Evolutionary conservation across 495 filamentous ascomycete genomes (phyloP).

Genomic region (Podospora appendiculata): DNA sequence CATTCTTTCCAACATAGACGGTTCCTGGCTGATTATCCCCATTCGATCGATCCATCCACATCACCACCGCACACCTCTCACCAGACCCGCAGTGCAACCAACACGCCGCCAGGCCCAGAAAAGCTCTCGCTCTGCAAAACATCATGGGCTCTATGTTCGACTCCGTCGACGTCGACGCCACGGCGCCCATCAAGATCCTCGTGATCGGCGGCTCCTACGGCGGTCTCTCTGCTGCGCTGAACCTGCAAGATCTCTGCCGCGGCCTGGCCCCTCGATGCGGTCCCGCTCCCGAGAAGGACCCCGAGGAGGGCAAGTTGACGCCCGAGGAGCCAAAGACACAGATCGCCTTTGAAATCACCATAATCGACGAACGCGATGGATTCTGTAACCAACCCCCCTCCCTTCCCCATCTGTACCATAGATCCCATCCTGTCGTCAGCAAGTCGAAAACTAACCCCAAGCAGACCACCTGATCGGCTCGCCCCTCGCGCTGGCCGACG

Average conservation of each 20-base stretch:
- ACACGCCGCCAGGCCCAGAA: too few relatives aligned
- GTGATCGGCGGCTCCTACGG: slow-evolving; percentile 60
- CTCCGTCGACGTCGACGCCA: neutral
- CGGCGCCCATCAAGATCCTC: slow-evolving; percentile 31
- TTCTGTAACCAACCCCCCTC: slow-evolving; percentile 42
- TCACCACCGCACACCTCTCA: too few relatives aligned
- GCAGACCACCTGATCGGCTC: slow-evolving; percentile 55
- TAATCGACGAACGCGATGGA: slow-evolving; percentile 65
- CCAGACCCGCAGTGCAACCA: too few relatives aligned
- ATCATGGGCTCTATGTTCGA: slow-evolving; percentile 12
- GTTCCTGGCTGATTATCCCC: too few relatives aligned
- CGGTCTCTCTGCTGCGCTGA: slow-evolving; percentile 52
- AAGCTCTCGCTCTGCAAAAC: too few relatives aligned
- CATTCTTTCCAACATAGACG: too few relatives aligned
- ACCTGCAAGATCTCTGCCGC: slow-evolving; percentile 51
- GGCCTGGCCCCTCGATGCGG: slow-evolving; percentile 24
- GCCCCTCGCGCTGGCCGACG: slow-evolving; percentile 53
- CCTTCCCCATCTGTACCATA: too few relatives aligned
- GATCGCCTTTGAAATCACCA: slow-evolving; percentile 52
- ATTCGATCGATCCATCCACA: too few relatives aligned
- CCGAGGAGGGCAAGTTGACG: slow-evolving; percentile 6
- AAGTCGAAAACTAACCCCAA: neutral
- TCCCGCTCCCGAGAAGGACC: slow-evolving; percentile 12
- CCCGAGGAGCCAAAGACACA: slow-evolving; percentile 9
- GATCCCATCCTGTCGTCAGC: neutral